These are phyloP conservation scores for Cystobasidium pallidum DNA, from an alignment of 1,284 basidiomycete species.

Conservation along the genomic window DNA sequence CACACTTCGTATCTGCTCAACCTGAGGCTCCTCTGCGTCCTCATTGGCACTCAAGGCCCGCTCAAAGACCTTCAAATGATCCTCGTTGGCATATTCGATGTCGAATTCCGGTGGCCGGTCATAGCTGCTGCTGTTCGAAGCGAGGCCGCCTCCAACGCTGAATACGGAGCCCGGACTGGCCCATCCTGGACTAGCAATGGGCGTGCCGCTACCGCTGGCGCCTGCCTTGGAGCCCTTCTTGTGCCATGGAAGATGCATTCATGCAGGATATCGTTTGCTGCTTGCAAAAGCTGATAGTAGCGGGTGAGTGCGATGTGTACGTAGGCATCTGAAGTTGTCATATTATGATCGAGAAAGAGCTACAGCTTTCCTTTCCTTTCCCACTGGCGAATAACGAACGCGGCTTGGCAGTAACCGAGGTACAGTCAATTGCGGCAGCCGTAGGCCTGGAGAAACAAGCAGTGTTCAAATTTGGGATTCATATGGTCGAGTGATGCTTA, in stretches of 20 bases:
- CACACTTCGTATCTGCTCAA: slow-evolving; percentile 79
- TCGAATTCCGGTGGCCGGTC: slow-evolving; percentile 45
- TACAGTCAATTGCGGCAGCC: too few relatives aligned
- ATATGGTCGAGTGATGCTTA: too few relatives aligned
- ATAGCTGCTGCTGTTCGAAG: slow-evolving; percentile 15
- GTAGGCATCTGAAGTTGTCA: too few relatives aligned
- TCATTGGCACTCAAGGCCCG: slow-evolving; percentile 27
- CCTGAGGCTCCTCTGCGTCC: slow-evolving; percentile 53
- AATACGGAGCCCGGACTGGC: slow-evolving; percentile 19
- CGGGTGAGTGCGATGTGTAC: neutral
- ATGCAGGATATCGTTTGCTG: neutral
- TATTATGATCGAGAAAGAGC: too few relatives aligned
- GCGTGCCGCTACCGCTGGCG: slow-evolving; percentile 18
- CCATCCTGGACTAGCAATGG: slow-evolving; percentile 16
- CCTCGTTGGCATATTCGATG: slow-evolving; percentile 47
- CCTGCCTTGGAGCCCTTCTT: slow-evolving; percentile 19
- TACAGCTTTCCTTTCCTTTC: too few relatives aligned
- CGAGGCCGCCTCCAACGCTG: neutral
- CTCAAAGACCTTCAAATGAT: slow-evolving; percentile 48
- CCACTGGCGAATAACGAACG: too few relatives aligned
- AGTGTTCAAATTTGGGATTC: too few relatives aligned
- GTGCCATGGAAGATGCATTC: slow-evolving; percentile 20
- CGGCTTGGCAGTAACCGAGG: too few relatives aligned
- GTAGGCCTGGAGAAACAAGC: too few relatives aligned
- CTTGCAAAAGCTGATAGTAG: neutral